A percentile compares a stretch with the other conserved stretches of the same genome.
These are phyloP conservation scores for Dactylonectria estremocensis DNA, from an alignment of 2,329 filamentous ascomycete genomes.

Conservation along the genomic window DNA sequence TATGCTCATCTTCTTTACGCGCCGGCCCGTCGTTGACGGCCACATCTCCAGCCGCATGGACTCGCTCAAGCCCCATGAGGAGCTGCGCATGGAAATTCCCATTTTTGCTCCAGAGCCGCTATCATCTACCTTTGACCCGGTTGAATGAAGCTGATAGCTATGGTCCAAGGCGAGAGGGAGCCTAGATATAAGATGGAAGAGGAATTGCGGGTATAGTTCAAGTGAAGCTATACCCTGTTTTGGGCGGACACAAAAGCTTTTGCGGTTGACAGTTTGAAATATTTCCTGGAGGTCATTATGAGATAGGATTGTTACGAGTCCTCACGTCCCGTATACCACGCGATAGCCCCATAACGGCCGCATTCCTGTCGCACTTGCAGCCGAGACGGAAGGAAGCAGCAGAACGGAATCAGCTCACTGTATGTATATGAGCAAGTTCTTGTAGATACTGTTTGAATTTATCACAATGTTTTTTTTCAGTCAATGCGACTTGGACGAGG, in stretches of 20 bases:
- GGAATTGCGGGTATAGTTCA: background rate
- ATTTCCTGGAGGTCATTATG: slow-evolving; percentile 2
- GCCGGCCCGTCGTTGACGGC: slow-evolving; percentile 37
- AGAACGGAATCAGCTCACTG: background rate
- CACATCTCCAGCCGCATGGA: slow-evolving; percentile 25
- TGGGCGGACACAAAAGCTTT: slow-evolving; percentile 1
- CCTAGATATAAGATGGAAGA: background rate
- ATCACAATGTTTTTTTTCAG: background rate
- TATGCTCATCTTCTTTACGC: slow-evolving; percentile 49
- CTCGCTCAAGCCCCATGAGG: slow-evolving; percentile 20
- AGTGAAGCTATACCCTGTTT: background rate
- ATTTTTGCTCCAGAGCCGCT: slow-evolving; percentile 17
- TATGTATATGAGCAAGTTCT: background rate
- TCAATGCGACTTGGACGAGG: background rate
- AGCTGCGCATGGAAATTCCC: slow-evolving; percentile 25
- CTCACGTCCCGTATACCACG: background rate
- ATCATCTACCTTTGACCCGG: background rate
- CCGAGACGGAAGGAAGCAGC: background rate
- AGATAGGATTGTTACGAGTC: background rate
- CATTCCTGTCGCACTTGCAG: background rate
- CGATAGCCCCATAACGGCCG: background rate
- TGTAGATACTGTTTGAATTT: background rate
- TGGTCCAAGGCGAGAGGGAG: background rate
- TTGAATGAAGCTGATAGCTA: background rate
- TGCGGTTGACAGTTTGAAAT: background rate